These are phyloP conservation scores for Neonectria punicea DNA, from an alignment of 2,329 filamentous ascomycete genomes.

Conservation along the genomic window DNA sequence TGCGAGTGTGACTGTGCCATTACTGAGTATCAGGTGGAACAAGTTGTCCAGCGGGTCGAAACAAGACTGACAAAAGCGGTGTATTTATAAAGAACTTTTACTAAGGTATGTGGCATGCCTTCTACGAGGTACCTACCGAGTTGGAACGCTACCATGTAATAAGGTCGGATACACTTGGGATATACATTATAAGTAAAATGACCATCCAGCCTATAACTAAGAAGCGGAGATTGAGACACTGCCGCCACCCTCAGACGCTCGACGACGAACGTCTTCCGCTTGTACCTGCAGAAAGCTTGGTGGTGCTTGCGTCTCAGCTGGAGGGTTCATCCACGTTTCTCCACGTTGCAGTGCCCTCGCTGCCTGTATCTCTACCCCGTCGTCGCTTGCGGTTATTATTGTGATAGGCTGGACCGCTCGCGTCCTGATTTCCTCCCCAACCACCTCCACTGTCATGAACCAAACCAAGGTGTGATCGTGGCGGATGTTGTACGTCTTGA, in stretches of 20 bases:
- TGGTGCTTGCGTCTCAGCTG: not conserved
- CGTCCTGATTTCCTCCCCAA: not conserved
- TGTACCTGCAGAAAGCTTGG: not conserved
- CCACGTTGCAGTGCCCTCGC: not conserved
- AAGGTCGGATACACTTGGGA: too few relatives aligned
- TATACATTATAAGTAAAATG: too few relatives aligned
- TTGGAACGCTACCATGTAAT: too few relatives aligned
- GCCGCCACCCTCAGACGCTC: not conserved
- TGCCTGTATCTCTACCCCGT: not conserved
- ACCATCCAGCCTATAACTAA: not conserved
- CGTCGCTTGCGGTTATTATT: constrained; percentile 8
- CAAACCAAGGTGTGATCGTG: constrained; percentile 38
- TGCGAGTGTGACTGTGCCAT: too few relatives aligned
- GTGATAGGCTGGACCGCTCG: not conserved
- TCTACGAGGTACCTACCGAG: too few relatives aligned
- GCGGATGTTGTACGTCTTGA: constrained; percentile 42
- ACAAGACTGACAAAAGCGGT: too few relatives aligned
- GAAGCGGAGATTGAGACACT: not conserved
- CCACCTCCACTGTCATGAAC: constrained; percentile 8
- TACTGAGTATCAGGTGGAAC: too few relatives aligned
- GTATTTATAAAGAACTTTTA: too few relatives aligned
- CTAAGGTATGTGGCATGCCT: too few relatives aligned
- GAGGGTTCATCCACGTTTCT: not conserved
- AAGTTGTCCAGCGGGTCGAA: too few relatives aligned
- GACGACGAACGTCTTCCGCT: not conserved